Percentiles rank a stretch among this genome's conserved stretches.
phyloP scores from a whole-genome alignment of 2,329 filamentous ascomycete genomes.

The Cladophialophora chaetospira region DNA sequence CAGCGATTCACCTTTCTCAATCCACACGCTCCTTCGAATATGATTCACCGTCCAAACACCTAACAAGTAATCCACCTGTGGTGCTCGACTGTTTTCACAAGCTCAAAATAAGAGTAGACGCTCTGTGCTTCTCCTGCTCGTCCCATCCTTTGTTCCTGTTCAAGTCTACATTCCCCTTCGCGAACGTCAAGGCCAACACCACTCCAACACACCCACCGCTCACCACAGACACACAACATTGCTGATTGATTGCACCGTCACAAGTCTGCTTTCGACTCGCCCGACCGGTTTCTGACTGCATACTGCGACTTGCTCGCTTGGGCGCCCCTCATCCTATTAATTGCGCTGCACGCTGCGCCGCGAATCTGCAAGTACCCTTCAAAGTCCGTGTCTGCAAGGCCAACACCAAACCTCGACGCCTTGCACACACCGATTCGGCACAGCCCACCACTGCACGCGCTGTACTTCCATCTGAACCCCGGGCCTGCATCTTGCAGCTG shows the following conservation, averaged over 20 bases:
- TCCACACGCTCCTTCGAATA: constrained; percentile 12
- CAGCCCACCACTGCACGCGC: constrained; percentile 11
- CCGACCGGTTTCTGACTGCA: constrained; percentile 16
- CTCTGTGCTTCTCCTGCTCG: constrained; percentile 26
- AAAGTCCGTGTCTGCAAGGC: constrained; percentile 17
- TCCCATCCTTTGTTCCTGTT: constrained; percentile 30
- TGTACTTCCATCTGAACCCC: constrained; percentile 19
- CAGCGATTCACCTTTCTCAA: not conserved
- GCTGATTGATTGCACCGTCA: not conserved
- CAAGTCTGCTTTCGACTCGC: constrained; percentile 5
- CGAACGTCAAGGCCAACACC: not conserved
- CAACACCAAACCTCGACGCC: constrained; percentile 9
- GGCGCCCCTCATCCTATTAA: constrained; percentile 1
- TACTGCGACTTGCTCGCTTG: not conserved
- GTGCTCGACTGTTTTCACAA: constrained; percentile 12
- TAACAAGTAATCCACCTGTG: constrained; percentile 15
- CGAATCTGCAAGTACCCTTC: constrained; percentile 15
- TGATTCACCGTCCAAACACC: constrained; percentile 5
- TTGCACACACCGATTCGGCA: constrained; percentile 13
- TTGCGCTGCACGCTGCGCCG: constrained; percentile 6
- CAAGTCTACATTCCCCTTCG: not conserved
- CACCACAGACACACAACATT: not conserved
- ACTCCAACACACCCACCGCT: too few species aligned
- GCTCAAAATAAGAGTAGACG: constrained; percentile 20
- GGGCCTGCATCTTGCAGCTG: constrained; percentile 22